Base-by-base conservation (phyloP, 805 yeast species). In the Candida glaebosa region DNA sequence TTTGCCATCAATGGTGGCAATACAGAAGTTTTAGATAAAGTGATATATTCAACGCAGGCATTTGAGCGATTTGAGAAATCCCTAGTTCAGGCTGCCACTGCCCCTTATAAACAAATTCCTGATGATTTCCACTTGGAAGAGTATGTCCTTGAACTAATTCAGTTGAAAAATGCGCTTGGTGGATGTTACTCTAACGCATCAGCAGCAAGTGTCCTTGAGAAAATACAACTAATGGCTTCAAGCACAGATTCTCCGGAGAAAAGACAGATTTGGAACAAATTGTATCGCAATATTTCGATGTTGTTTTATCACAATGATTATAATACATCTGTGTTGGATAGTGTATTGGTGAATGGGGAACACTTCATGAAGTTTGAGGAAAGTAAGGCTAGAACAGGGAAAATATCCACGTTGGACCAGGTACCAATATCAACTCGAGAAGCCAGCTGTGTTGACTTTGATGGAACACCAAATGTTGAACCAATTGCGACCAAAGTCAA, bases 1-100 rank as follows among this genome's bases (percentile, higher is more conserved):
- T 81, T 25, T 56, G 57, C 61, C 14, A 49, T 76, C 25, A 82
- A 82, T 50, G 82, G 84, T 14, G 83, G 82, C 1, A 75, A 79
- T 49, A 66, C 82, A 2, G 75, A 75, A 39, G 69, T 78, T 9
- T 69, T 82, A 51, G 88, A 82, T 51, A 62, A 81, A 1, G 52
- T 81, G 36, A 52, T 77, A 17, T 72, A 75, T 37, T 26, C 37
- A 19, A 19, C 12, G 15, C 22, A 18, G 22, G 19, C 26, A 5
- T 16, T 28, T 22, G 39, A 35, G 32, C 14, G 10, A 40, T 20
- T 31, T 26, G 20, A 17, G 9, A 30, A 31, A 18, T 30, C 40
- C 12, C 7, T 4, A 12, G 17, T 10, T 10, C 10, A 14, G 19
- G 18, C 39, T 5, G 12, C 12, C 14, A 6, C n/a, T 6, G 12